phyloP scores from a whole-genome alignment of 1,139 yeast species.

The Hemisphaericaspora xylofermentans region DNA sequence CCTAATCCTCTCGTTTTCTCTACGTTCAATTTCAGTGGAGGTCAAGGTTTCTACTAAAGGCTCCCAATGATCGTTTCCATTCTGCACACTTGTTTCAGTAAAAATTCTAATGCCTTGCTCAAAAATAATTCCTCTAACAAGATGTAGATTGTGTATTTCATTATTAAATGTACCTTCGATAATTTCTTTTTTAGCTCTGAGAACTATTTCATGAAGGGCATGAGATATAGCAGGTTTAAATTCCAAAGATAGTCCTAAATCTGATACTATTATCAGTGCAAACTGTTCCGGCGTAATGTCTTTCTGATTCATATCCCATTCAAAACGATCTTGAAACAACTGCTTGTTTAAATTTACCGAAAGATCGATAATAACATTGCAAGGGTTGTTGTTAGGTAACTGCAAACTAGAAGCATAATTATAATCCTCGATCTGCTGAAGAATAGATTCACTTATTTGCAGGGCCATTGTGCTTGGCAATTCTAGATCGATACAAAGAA shows the following conservation, averaged over 20 bases:
- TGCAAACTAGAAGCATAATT: slow-evolving; percentile 55
- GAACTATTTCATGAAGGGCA: slow-evolving; percentile 76
- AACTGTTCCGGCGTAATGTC: slow-evolving; percentile 77
- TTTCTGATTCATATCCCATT: slow-evolving; percentile 82
- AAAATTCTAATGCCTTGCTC: slow-evolving; percentile 46
- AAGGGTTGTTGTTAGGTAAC: slow-evolving; percentile 61
- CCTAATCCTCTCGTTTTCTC: slow-evolving; percentile 94
- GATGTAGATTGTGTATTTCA: slow-evolving; percentile 47
- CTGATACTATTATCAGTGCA: slow-evolving; percentile 79
- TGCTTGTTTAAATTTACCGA: slow-evolving; percentile 83
- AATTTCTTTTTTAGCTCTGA: slow-evolving; percentile 78
- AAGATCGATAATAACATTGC: slow-evolving; percentile 76
- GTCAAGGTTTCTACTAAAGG: slow-evolving; percentile 85
- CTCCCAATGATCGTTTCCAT: slow-evolving; percentile 73
- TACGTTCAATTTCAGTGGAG: slow-evolving; percentile 90
- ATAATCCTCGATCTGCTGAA: slow-evolving; percentile 78
- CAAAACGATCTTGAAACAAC: slow-evolving; percentile 87
- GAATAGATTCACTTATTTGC: slow-evolving; percentile 69
- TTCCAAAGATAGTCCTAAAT: slow-evolving; percentile 80
- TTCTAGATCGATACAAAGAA: slow-evolving; percentile 81
- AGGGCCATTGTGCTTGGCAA: slow-evolving; percentile 63
- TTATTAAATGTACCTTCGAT: slow-evolving; percentile 69
- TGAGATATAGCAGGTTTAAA: slow-evolving; percentile 90
- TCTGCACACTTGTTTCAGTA: slow-evolving; percentile 45
- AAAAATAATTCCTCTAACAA: slow-evolving; percentile 42